Percentiles rank a stretch among this genome's conserved stretches.
phyloP scores from a whole-genome alignment of 192 early-diverging fungal genomes.

The Piromyces finnis region DNA sequence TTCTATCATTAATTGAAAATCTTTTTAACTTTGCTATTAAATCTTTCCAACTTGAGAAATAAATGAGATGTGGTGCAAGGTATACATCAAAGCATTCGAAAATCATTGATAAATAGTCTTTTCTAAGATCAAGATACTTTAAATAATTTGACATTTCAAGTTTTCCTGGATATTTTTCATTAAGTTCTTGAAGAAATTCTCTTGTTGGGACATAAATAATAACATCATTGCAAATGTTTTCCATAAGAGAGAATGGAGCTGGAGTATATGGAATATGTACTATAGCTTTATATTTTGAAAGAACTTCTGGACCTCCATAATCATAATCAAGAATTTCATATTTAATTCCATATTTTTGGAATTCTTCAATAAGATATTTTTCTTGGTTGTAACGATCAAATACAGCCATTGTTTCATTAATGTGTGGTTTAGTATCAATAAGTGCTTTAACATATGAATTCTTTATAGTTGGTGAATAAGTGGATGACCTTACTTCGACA shows the following conservation, averaged over 20 bases:
- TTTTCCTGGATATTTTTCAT: neutral
- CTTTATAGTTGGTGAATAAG: neutral
- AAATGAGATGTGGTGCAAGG: neutral
- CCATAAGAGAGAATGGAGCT: neutral
- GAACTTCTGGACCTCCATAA: neutral
- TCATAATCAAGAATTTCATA: neutral
- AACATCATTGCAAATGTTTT: neutral
- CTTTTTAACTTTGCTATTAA: neutral
- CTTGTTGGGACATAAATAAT: neutral
- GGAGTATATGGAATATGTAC: neutral
- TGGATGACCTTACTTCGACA: neutral
- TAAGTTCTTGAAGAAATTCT: neutral
- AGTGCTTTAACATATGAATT: neutral
- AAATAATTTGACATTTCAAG: neutral
- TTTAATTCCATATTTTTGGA: neutral
- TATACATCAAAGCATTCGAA: neutral
- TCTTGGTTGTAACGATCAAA: neutral
- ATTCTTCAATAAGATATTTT: neutral
- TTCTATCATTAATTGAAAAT: neutral
- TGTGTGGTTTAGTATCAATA: neutral
- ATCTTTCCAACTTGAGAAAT: neutral
- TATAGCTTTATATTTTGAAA: neutral
- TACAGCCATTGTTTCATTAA: neutral
- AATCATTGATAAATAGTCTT: neutral
- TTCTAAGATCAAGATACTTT: neutral